Conservation (phyloP, 2,329 filamentous ascomycete genomes). For the Talaromyces pinophilus region DNA sequence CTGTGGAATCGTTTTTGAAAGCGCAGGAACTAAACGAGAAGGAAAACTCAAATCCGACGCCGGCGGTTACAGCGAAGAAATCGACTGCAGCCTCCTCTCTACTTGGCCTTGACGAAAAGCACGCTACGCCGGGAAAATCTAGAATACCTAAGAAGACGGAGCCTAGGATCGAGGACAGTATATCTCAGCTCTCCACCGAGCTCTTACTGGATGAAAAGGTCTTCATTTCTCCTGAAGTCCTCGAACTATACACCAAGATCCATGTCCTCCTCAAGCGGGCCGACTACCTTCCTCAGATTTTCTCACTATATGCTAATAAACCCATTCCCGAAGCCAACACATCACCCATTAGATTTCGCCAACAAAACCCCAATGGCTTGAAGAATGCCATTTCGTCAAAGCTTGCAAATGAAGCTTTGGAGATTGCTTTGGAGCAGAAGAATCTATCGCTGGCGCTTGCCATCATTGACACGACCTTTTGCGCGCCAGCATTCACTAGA, state of each 20-base stretch:
- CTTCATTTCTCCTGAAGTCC: slow-evolving; percentile 72
- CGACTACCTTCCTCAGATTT: slow-evolving; percentile 74
- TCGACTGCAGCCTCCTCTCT: slow-evolving; percentile 45
- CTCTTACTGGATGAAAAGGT: slow-evolving; percentile 74
- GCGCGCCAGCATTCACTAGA: slow-evolving; percentile 45
- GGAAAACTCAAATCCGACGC: slow-evolving; percentile 36
- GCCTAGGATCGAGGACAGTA: slow-evolving; percentile 42
- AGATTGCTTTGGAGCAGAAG: slow-evolving; percentile 75
- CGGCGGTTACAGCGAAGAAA: slow-evolving; percentile 19
- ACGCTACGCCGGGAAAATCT: slow-evolving; percentile 29
- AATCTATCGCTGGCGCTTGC: slow-evolving; percentile 77
- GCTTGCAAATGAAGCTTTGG: slow-evolving; percentile 72
- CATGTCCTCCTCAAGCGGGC: slow-evolving; percentile 73
- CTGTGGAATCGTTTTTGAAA: slow-evolving; percentile 35
- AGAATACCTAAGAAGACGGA: slow-evolving; percentile 35
- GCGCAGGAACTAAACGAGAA: slow-evolving; percentile 31
- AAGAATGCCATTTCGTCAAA: slow-evolving; percentile 71
- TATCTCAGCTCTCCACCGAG: slow-evolving; percentile 63
- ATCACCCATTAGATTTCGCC: slow-evolving; percentile 60
- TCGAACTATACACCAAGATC: slow-evolving; percentile 73
- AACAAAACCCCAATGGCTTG: slow-evolving; percentile 67
- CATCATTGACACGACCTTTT: slow-evolving; percentile 66
- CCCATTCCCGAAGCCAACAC: slow-evolving; percentile 65
- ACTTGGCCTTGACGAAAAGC: slow-evolving; percentile 44
- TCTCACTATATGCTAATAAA: slow-evolving; percentile 82